A percentile compares a stretch with the other conserved stretches of the same genome.
Evolutionary conservation across 2,329 filamentous ascomycete species (phyloP).

Genomic region (Colletotrichum tropicale): DNA sequence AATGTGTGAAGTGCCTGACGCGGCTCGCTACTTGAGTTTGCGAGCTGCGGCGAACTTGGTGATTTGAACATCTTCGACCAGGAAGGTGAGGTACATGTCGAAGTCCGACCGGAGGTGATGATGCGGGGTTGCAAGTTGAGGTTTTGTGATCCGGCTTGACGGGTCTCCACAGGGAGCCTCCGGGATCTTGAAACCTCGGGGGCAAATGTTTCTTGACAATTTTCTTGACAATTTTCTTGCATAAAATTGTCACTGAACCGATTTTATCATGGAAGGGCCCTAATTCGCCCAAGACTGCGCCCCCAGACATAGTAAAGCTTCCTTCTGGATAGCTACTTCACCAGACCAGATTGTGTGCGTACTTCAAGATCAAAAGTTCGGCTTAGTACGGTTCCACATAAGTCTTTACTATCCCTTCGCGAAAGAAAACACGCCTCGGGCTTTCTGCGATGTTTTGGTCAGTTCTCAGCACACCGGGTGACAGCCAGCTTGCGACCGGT

Average conservation of each 20-base stretch:
- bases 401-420: background rate
- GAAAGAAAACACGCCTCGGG: background rate
- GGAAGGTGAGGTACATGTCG: background rate
- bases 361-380: background rate
- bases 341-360: background rate
- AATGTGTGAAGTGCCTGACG: slow-evolving; percentile 25
- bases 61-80: background rate
- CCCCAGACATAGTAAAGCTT: background rate
- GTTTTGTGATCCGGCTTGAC: background rate
- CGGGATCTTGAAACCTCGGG: background rate
- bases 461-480: slow-evolving; percentile 20
- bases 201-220: background rate
- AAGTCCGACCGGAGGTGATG: background rate
- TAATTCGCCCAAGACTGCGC: background rate
- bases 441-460: slow-evolving; percentile 9
- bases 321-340: background rate
- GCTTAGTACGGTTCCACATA: slow-evolving; percentile 3
- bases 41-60: background rate
- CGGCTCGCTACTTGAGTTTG: background rate
- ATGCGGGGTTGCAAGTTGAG: background rate
- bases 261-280: background rate
- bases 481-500: slow-evolving; percentile 14
- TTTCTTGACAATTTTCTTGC: background rate
- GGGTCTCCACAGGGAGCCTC: background rate
- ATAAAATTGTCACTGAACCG: background rate